Conservation (phyloP, 176 grass and related monocot genomes). For the Lolium perenne region DNA sequence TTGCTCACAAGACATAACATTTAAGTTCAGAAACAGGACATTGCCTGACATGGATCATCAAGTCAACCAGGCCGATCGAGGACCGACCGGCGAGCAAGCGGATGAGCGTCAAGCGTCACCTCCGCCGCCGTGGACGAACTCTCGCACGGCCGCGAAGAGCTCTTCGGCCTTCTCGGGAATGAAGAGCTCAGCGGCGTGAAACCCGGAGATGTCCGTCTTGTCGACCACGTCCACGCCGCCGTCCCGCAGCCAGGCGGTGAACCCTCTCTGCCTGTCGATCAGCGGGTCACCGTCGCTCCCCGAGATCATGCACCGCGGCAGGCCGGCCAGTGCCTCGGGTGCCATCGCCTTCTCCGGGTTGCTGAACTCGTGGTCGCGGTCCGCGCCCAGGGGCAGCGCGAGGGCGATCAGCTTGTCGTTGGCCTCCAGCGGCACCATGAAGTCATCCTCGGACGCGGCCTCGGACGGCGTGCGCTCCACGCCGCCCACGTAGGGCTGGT, state of each 20-base stretch:
- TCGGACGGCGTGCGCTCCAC: constrained; percentile 73
- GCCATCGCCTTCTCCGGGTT: constrained; percentile 52
- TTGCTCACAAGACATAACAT: neutral
- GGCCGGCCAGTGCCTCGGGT: neutral
- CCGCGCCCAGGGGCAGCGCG: constrained; percentile 58
- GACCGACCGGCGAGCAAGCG: neutral
- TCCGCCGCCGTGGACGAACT: constrained; percentile 50
- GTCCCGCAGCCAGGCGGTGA: constrained; percentile 56
- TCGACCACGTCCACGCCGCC: constrained; percentile 58
- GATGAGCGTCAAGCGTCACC: constrained; percentile 14
- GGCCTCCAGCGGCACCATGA: constrained; percentile 60
- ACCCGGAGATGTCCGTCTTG: constrained; percentile 42
- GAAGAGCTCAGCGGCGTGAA: constrained; percentile 78
- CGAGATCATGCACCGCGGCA: constrained; percentile 58
- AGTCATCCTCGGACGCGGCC: constrained; percentile 57
- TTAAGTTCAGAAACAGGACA: neutral
- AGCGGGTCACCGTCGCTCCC: constrained; percentile 75
- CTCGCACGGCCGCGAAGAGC: constrained; percentile 56
- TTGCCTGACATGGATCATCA: neutral
- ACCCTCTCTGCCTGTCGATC: constrained; percentile 67
- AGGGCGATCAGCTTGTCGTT: constrained; percentile 79
- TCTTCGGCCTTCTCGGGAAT: constrained; percentile 46
- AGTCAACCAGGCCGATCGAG: neutral
- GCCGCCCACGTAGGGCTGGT: constrained; percentile 89
- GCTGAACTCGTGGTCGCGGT: constrained; percentile 75